phyloP scores from a whole-genome alignment of 1,284 basidiomycete species.

The Boletellus deceptivus region DNA sequence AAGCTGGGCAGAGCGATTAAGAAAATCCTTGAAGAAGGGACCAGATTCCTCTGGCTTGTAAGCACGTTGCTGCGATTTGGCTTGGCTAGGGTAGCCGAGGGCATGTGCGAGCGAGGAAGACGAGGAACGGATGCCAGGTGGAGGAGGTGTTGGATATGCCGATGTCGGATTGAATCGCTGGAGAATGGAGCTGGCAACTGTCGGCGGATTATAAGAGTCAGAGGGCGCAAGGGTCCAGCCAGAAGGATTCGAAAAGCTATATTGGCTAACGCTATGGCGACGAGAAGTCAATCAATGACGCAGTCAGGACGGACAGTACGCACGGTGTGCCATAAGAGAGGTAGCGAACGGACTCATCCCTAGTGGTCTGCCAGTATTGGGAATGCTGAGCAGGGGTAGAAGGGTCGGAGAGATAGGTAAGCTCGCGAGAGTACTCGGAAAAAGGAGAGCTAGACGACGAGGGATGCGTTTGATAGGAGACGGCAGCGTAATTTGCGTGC shows the following conservation, averaged over 20 bases:
- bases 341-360: constrained; percentile 33
- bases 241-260: constrained; percentile 41
- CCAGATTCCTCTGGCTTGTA: constrained; percentile 58
- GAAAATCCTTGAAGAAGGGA: constrained; percentile 60
- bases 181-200: constrained; percentile 62
- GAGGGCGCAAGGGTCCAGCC: constrained; percentile 35
- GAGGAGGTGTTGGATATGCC: constrained; percentile 67
- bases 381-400: constrained; percentile 30
- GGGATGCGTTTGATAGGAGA: constrained; percentile 46
- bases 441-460: constrained; percentile 31
- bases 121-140: constrained; percentile 56
- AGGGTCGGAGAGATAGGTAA: constrained; percentile 32
- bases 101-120: constrained; percentile 73
- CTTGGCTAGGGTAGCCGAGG: constrained; percentile 49
- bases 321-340: constrained; percentile 32
- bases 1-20: constrained; percentile 50
- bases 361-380: constrained; percentile 30
- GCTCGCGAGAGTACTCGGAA: constrained; percentile 32
- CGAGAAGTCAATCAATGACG: constrained; percentile 6
- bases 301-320: constrained; percentile 3
- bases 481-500: constrained; percentile 54
- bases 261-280: constrained; percentile 29
- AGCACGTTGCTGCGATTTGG: constrained; percentile 31
- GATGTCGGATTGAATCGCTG: constrained; percentile 56
- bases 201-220: constrained; percentile 41